Evolutionary conservation across 495 filamentous ascomycete genomes (phyloP), one percentile per base, ranked within the genome.

Genomic region (Coniosporium apollinis): DNA sequence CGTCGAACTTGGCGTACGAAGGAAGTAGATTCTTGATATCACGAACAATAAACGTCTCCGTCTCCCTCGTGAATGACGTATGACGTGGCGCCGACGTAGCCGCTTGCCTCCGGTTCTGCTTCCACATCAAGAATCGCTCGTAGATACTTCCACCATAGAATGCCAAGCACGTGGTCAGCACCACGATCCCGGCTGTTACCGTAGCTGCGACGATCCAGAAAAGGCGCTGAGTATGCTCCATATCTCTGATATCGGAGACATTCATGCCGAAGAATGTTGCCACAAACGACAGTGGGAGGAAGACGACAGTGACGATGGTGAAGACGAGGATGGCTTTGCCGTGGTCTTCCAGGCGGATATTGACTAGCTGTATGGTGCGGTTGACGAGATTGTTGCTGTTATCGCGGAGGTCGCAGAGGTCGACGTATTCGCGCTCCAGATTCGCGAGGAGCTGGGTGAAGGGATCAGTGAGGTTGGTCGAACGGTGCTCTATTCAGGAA

Each of bases 181-280:
- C 46, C 11, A 56, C 54, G 3, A 56, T 51, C 10, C 33, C 54
- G 7, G 43, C 39, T 0, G 54, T 59, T 9, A 57, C 35, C 15
- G 45, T 44, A 2, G 45, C 38, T 5, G 54, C 48, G 3, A 58
- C 49, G 9, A 47, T 45, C 59, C 59, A 62, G 36, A 59, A 62
- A 8, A 58, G 30, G 1, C 38, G 19, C 39, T 62, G 59, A 16
- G 38, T 52, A 15, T 37, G 42, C 16, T 43, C 43, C 47, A 53
- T 56, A 37, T 56, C 41, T 3, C 59, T 39, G 21, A 62, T 61
- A 36, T 62, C 59, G 5, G 25, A 25, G 24, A 58, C 48, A 35
- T 62, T 62, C 59, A 62, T 62, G 36, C 56, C 56, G 34, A 58
- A 58, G 36, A 58, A 58, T 22, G 45, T 51, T 1, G 52, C 45